phyloP scores from a whole-genome alignment of 352 stramenopile genomes.

The Phytophthora pistaciae region DNA sequence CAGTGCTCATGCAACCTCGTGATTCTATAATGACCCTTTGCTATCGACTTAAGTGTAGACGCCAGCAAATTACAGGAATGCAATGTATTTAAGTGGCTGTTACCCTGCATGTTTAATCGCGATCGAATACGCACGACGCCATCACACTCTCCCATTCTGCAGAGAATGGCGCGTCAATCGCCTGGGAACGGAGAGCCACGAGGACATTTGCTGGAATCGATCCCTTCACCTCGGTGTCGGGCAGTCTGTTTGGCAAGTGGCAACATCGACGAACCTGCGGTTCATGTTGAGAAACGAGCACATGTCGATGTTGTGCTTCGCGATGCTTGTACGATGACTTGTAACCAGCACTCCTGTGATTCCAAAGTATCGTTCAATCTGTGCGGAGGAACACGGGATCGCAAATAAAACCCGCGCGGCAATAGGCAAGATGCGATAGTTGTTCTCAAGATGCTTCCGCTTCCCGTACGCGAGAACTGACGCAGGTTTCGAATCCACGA shows the following conservation, averaged over 20 bases:
- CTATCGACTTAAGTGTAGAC: too few relatives aligned
- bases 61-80: background rate
- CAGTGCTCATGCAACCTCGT: too few relatives aligned
- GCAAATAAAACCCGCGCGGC: background rate
- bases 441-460: background rate
- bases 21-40: too few relatives aligned
- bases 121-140: background rate
- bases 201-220: background rate
- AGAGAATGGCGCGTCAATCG: background rate
- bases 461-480: constrained; percentile 3
- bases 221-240: background rate
- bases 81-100: background rate
- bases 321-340: constrained; percentile 6
- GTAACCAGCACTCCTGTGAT: constrained; percentile 7
- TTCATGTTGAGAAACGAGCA: constrained; percentile 15
- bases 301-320: constrained; percentile 16
- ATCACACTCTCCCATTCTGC: background rate
- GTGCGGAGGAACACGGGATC: constrained; percentile 1
- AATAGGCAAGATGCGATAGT: constrained; percentile 3
- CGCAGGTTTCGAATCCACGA: background rate
- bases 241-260: background rate
- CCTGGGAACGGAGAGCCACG: background rate
- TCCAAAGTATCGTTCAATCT: constrained; percentile 17
- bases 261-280: constrained; percentile 7
- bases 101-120: too few relatives aligned